Conservation (phyloP, 75 land plant species). For the Pseudotsuga menziesii region DNA sequence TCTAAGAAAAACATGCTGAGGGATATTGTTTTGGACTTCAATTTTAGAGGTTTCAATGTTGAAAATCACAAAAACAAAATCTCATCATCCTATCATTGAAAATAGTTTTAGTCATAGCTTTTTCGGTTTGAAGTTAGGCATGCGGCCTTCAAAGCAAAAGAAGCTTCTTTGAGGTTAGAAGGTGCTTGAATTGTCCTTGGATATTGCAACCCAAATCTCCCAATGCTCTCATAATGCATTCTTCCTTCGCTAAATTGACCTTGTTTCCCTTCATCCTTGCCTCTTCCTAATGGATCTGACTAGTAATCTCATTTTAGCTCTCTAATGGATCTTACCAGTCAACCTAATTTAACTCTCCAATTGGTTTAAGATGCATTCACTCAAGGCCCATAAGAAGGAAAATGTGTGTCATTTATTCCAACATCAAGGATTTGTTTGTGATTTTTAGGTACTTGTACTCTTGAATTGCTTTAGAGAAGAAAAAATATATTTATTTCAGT, state of each 20-base stretch:
- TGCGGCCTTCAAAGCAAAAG: no score
- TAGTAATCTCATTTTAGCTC: not conserved
- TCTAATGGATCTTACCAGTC: not conserved
- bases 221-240: not conserved
- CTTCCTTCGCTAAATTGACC: not conserved
- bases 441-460: not conserved
- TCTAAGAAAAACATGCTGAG: no score
- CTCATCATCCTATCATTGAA: no score
- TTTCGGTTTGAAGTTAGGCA: no score
- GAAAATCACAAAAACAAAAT: no score
- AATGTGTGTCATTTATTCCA: not conserved
- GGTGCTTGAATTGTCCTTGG: not conserved
- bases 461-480: not conserved
- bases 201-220: not conserved
- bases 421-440: not conserved
- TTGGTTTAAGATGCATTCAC: not conserved
- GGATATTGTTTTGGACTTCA: no score
- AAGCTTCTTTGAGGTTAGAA: no score
- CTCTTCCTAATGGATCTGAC: not conserved
- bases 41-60: no score
- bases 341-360: not conserved
- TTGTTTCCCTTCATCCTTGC: not conserved
- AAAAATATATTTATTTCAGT: not conserved
- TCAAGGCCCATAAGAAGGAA: not conserved
- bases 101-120: no score